A percentile compares a stretch with the other conserved stretches of the same genome.
Conservation (phyloP, 768 basidiomycete genomes). For the Amanita fuliginea region DNA sequence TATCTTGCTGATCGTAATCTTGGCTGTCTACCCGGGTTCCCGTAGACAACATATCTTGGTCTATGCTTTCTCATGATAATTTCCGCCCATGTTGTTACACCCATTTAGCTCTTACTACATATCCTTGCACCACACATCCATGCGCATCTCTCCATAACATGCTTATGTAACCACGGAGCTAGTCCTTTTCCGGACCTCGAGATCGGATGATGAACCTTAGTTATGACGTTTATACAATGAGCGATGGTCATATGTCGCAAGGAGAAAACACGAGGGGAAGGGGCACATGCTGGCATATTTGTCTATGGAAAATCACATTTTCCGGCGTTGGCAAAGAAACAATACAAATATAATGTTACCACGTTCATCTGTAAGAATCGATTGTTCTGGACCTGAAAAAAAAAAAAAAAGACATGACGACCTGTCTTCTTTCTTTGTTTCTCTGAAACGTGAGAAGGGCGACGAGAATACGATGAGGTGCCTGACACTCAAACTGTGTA, state of each 20-base stretch:
- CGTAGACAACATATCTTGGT: slow-evolving; percentile 2
- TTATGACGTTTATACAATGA: not conserved
- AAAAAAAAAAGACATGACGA: not conserved
- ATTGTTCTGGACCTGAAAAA: not conserved
- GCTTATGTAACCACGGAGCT: slow-evolving; percentile 1
- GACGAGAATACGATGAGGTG: no score
- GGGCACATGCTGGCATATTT: not conserved
- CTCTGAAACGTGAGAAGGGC: not conserved
- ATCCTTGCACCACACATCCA: not conserved
- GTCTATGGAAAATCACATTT: not conserved
- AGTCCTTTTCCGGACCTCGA: not conserved
- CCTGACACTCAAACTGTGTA: not conserved
- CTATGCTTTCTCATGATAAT: slow-evolving; percentile 1
- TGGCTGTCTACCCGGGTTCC: not conserved
- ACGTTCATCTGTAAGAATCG: not conserved
- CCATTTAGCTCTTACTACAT: not conserved
- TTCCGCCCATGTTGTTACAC: not conserved
- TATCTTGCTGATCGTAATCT: slow-evolving; percentile 1
- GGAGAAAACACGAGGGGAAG: not conserved
- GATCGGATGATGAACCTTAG: not conserved
- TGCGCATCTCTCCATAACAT: not conserved
- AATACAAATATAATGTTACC: not conserved
- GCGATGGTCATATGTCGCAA: not conserved
- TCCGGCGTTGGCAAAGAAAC: not conserved
- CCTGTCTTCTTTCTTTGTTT: not conserved